Conservation (phyloP, 1,139 yeast genomes). For the Taphrina wiesneri region DNA sequence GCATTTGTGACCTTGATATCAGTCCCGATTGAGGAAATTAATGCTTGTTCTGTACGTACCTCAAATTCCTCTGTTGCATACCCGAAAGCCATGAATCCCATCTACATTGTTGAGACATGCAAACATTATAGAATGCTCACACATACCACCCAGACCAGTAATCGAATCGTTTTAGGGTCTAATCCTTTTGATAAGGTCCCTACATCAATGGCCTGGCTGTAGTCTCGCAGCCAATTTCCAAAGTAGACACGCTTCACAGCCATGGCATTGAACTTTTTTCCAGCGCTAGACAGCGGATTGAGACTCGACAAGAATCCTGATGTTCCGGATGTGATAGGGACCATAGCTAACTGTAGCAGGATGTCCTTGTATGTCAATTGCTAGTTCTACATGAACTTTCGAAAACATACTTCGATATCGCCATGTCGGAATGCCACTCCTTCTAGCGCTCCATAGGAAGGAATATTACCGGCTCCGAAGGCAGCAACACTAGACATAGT, state of each 20-base stretch:
- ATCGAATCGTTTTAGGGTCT: slow-evolving; percentile 40
- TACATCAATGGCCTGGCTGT: slow-evolving; percentile 43
- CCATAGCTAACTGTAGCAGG: slow-evolving; percentile 39
- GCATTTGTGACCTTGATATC: slow-evolving; percentile 40
- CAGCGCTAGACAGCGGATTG: slow-evolving; percentile 37
- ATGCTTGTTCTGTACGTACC: slow-evolving; percentile 1
- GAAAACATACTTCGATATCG: slow-evolving; percentile 39
- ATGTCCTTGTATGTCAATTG: slow-evolving; percentile 36
- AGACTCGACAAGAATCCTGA: slow-evolving; percentile 38
- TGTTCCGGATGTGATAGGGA: slow-evolving; percentile 36
- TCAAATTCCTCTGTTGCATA: slow-evolving; percentile 43
- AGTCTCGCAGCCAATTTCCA: slow-evolving; percentile 44
- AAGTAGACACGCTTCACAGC: slow-evolving; percentile 42
- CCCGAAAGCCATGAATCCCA: slow-evolving; percentile 42
- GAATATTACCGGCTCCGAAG: slow-evolving; percentile 44
- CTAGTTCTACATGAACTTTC: background rate
- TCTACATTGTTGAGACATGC: background rate
- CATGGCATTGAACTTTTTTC: slow-evolving; percentile 40
- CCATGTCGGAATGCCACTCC: slow-evolving; percentile 43
- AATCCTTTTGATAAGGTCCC: slow-evolving; percentile 41
- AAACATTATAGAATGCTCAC: background rate
- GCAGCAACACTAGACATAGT: slow-evolving; percentile 34
- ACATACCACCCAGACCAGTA: slow-evolving; percentile 40
- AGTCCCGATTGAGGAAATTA: background rate
- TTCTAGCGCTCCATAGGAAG: slow-evolving; percentile 41